A percentile compares a stretch with the other conserved stretches of the same genome.
Evolutionary conservation across 2,329 filamentous ascomycete species (phyloP).

Genomic region (Fusarium compactum): DNA sequence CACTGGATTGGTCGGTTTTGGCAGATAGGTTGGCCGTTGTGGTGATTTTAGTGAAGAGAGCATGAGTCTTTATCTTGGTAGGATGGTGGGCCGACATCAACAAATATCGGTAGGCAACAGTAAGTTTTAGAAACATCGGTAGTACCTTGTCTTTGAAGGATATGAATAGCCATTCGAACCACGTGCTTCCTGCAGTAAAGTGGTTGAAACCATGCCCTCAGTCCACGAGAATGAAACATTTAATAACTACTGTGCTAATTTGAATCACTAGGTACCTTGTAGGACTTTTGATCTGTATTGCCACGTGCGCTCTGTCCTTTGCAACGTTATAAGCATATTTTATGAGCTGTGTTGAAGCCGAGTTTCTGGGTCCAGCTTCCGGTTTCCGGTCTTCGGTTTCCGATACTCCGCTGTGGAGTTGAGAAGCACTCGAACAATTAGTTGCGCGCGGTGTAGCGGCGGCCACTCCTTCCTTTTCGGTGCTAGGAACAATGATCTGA

Average conservation of each 20-base stretch:
- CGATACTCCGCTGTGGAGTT: neutral
- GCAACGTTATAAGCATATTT: too few relatives aligned
- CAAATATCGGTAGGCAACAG: neutral
- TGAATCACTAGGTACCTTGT: too few relatives aligned
- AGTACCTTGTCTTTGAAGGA: neutral
- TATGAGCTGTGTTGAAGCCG: too few relatives aligned
- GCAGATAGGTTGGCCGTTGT: neutral
- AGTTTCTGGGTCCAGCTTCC: neutral
- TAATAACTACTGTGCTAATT: too few relatives aligned
- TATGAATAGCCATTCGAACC: neutral
- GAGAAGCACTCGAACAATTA: neutral
- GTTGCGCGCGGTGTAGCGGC: neutral
- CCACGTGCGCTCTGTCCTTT: neutral
- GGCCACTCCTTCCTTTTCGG: neutral
- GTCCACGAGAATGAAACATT: too few relatives aligned
- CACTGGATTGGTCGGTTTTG: neutral
- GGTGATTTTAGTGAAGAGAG: neutral
- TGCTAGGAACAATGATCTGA: neutral
- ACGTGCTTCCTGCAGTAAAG: neutral
- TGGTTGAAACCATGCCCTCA: neutral
- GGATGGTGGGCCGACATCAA: fast-evolving
- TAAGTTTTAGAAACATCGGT: neutral
- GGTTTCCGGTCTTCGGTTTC: neutral
- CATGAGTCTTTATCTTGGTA: neutral
- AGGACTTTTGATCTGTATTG: fast-evolving